Evolutionary conservation across 345 rosid genomes (phyloP), one percentile per base, ranked within the genome.

Genomic region (Corchorus olitorius): DNA sequence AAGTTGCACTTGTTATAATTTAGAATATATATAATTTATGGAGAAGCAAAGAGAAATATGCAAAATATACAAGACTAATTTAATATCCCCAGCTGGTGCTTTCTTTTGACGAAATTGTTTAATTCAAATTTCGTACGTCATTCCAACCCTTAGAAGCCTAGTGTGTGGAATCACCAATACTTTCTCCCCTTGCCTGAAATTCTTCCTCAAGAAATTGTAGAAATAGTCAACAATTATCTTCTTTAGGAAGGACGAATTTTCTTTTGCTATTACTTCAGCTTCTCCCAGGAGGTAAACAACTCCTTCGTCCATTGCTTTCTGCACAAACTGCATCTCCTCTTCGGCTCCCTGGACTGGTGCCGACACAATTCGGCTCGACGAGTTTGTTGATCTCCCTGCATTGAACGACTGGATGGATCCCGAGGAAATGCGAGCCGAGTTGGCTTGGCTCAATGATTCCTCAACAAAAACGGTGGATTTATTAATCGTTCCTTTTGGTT

Each of bases 71-170:
- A n/a, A n/a, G n/a, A n/a, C n/a, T n/a, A n/a, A n/a, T n/a, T n/a
- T n/a, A n/a, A n/a, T n/a, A n/a, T 27, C 27, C 1, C 27, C 27
- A 27, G 27, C 27, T 27, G 27, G 27, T 27, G 1, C 27, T 27
- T 27, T 27, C 27, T 27, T 27, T 27, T 27, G 27, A 27, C 27
- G 27, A 34, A 34, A 27, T 16, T 20, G 1, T 52, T 41, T n/a
- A n/a, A n/a, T 17, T 89, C 80, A 91, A 22, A 91, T 85, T 84
- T 91, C 98, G 70, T 91, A 88, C 16, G 90, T 86, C 97, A 94
- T 92, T 48, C 97, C 97, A 48, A 94, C 94, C 79, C 86, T 87
- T 16, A 93, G 91, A 60, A 94, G 87, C 79, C 85, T 85, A 0
- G 84, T 74, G 54, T 82, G 82, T 5, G 97, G 97, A 69, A 91